A percentile compares a stretch with the other conserved stretches of the same genome.
Evolutionary conservation across 2,329 filamentous ascomycete genomes (phyloP).

Genomic region (Mycosphaerelloides madeirae): DNA sequence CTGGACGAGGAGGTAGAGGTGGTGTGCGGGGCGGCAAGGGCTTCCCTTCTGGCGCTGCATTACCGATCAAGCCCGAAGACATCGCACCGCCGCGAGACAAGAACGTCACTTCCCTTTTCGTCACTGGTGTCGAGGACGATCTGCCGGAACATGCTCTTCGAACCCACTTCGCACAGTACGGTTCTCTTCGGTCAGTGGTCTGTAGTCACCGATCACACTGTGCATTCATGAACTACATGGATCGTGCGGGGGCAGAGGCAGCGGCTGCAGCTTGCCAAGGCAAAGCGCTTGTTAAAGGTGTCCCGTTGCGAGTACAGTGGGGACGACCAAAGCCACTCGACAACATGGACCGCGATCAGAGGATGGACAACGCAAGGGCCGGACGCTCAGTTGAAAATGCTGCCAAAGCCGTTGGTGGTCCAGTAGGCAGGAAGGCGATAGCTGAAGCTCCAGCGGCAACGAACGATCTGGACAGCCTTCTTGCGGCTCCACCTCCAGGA

Average conservation of each 20-base stretch:
- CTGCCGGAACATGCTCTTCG: conserved; percentile 87
- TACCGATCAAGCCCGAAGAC: conserved; percentile 78
- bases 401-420: conserved; percentile 23
- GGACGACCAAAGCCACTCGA: conserved; percentile 88
- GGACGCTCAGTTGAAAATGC: conserved; percentile 53
- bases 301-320: conserved; percentile 86
- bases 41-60: conserved; percentile 66
- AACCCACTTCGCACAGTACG: conserved; percentile 82
- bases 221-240: conserved; percentile 92
- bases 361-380: conserved; percentile 74
- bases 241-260: conserved; percentile 75
- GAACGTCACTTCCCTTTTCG: conserved; percentile 87
- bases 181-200: conserved; percentile 85
- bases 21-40: conserved; percentile 48
- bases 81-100: conserved; percentile 77
- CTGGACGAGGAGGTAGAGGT: conserved; percentile 34
- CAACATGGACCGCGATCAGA: conserved; percentile 81
- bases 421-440: conserved; percentile 24
- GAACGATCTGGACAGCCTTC: conserved; percentile 41
- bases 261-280: conserved; percentile 83
- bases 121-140: conserved; percentile 94
- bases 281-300: conserved; percentile 82
- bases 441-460: conserved; percentile 38
- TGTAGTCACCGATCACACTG: conserved; percentile 97
- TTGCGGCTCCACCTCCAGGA: conserved; percentile 70